Evolutionary conservation across 108 stramenopile species (phyloP), one percentile per base, ranked within the genome.

Genomic region (Pseudonitzschia multistriata): DNA sequence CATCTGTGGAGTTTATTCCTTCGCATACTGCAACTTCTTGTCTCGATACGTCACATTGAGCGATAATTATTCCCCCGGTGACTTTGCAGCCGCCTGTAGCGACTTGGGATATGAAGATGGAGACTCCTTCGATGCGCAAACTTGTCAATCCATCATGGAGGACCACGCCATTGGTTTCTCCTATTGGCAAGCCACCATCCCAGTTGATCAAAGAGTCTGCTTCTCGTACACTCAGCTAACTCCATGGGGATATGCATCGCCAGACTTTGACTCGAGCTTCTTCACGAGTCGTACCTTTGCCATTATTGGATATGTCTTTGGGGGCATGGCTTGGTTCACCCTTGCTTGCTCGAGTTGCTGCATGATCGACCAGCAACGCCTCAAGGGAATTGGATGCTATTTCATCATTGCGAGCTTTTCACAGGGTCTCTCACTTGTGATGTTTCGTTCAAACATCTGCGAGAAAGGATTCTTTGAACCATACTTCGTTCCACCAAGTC

Each of bases 401-500:
- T 62, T 62, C 33, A 19, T 62, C 3, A 21, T 62, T 33, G 61
- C 61, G 11, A 28, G 15, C 11, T 39, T 62, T 7, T 62, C 33
- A 17, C 61, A 62, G 3, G 61, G 61, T 62, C 33, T 62, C 22
- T 35, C 33, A 6, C 34, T 62, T 7, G 4, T 62, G 30, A 35
- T 62, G 61, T 62, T 62, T 1, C 3, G 22, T 62, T 62, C 61
- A 13, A 62, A 36, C 34, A 34, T 62, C 22, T 62, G 61, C 34
- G 30, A 31, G n/a, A 33, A 37, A 37, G 61, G 61, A 8, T 62
- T 62, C 36, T 62, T 62, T 36, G 24, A 35, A 21, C 24, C 61
- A 31, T 62, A 62, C 22, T 62, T 62, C 36, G 33, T 55, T 0
- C 27, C 29, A 13, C 22, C 54, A 55, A 14, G 25, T 29, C 59